Percentiles rank a stretch among this genome's conserved stretches.
phyloP scores from a whole-genome alignment of 2,329 filamentous ascomycete genomes.

The Lachnellula suecica region DNA sequence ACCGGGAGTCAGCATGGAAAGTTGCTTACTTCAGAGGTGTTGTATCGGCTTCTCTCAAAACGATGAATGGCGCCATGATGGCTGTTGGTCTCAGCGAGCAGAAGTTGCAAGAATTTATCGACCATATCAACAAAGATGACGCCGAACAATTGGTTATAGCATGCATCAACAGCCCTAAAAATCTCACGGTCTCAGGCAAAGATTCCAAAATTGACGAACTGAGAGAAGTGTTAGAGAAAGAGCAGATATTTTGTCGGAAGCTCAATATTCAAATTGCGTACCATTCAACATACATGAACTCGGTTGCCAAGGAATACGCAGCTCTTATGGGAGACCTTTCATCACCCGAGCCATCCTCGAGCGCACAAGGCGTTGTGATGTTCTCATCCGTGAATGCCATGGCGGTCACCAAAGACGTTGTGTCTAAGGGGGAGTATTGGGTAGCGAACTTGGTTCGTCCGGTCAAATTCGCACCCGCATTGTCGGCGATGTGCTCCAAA shows the following conservation, averaged over 20 bases:
- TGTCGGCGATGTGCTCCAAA: neutral
- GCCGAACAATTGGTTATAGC: slow-evolving; percentile 24
- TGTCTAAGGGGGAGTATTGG: neutral
- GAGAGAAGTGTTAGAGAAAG: neutral
- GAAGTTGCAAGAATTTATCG: neutral
- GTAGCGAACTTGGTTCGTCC: neutral
- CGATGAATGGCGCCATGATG: neutral
- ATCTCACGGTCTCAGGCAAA: slow-evolving; percentile 28
- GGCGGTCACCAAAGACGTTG: neutral
- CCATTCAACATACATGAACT: slow-evolving; percentile 32
- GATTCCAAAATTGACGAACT: slow-evolving; percentile 11
- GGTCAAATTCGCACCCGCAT: neutral
- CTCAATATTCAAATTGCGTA: slow-evolving; percentile 26
- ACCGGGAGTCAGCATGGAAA: neutral
- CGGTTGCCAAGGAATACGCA: slow-evolving; percentile 24
- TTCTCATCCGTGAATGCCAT: neutral
- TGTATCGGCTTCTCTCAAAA: neutral
- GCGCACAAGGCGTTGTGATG: neutral
- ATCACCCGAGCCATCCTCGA: neutral
- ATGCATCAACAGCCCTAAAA: slow-evolving; percentile 27
- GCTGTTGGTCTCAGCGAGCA: neutral
- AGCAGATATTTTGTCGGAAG: slow-evolving; percentile 15
- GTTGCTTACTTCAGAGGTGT: neutral
- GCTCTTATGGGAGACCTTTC: neutral
- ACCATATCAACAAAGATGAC: neutral